phyloP scores from a whole-genome alignment of 768 basidiomycete species.

The Auricularia heimuer region DNA sequence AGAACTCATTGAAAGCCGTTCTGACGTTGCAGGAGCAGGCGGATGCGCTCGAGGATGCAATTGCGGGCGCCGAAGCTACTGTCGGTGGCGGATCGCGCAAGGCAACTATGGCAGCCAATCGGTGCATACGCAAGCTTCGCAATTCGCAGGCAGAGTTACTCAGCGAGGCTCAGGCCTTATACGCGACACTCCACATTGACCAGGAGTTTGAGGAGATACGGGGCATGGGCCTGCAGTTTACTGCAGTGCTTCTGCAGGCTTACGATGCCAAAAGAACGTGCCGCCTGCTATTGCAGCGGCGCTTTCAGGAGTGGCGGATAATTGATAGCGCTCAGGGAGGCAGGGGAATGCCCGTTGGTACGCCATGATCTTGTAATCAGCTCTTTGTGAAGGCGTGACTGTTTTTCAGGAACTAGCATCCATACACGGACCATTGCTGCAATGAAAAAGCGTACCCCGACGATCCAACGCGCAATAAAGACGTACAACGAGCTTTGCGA shows the following conservation, averaged over 20 bases:
- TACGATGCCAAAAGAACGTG: conserved; percentile 32
- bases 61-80: conserved; percentile 8
- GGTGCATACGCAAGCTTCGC: not conserved
- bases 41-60: conserved; percentile 16
- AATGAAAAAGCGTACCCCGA: conserved; percentile 24
- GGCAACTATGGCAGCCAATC: not conserved
- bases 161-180: conserved; percentile 22
- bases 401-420: conserved; percentile 21
- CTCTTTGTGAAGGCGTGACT: not conserved
- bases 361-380: not conserved
- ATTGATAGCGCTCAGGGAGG: conserved; percentile 26
- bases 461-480: conserved; percentile 19
- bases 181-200: conserved; percentile 26
- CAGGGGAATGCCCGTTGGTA: conserved; percentile 24
- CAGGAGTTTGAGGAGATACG: conserved; percentile 25
- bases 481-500: conserved; percentile 23
- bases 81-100: conserved; percentile 7
- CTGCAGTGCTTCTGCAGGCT: conserved; percentile 24
- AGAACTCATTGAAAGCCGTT: conserved; percentile 24
- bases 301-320: conserved; percentile 29
- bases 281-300: conserved; percentile 21
- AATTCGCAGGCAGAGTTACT: conserved; percentile 10
- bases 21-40: conserved; percentile 22
- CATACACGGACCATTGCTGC: conserved; percentile 24
- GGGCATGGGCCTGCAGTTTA: conserved; percentile 21